Evolutionary conservation across 1,139 yeast genomes (phyloP).

Genomic region (Kurtzmaniella quercitrusa): DNA sequence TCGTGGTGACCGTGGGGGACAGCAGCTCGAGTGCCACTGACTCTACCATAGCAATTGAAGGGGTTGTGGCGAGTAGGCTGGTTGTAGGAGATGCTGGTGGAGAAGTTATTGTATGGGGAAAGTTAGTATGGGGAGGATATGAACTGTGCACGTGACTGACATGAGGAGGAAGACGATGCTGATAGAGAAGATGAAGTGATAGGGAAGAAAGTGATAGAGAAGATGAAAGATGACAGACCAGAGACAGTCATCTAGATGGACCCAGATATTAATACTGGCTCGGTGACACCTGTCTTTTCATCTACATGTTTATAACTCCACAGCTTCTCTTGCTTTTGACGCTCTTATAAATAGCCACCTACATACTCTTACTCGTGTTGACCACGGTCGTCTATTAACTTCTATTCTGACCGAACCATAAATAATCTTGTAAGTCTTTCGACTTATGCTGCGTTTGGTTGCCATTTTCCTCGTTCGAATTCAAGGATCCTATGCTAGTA

Average conservation of each 20-base stretch:
- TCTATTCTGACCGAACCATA: constrained; percentile 38
- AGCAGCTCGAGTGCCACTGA: not conserved
- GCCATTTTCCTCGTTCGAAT: constrained; percentile 1
- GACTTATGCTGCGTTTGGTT: not conserved
- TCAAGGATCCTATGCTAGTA: not conserved
- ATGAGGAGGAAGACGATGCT: no score
- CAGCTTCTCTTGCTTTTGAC: not conserved
- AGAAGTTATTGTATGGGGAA: no score
- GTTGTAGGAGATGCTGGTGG: no score
- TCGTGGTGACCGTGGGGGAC: constrained; percentile 35
- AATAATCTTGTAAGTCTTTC: constrained; percentile 15
- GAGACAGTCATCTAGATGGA: no score
- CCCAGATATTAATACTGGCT: no score
- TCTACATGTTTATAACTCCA: no score
- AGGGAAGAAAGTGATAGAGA: not conserved
- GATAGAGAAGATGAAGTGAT: not conserved
- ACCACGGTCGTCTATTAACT: constrained; percentile 5
- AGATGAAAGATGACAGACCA: no score
- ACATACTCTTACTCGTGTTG: not conserved
- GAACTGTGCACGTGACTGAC: no score
- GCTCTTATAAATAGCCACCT: not conserved
- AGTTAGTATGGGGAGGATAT: no score
- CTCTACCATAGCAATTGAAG: not conserved
- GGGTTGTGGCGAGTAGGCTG: no score
- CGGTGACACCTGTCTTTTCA: no score